Evolutionary conservation across 176 grass and related monocot species (phyloP).

Genomic region (Typha latifolia): DNA sequence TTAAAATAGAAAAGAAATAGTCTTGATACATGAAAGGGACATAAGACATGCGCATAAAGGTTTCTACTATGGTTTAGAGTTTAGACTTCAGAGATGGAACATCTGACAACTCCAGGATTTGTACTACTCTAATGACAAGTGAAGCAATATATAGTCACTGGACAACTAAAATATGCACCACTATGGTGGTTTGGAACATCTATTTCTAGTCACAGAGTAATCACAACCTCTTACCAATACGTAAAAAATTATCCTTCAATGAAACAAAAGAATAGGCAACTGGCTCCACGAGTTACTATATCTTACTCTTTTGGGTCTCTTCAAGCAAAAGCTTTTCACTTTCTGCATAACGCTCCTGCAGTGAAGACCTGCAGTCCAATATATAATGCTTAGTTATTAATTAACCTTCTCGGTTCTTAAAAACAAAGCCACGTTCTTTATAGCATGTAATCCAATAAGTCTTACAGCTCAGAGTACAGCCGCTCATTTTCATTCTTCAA

Average conservation of each 20-base stretch:
- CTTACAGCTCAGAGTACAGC: slow-evolving; percentile 42
- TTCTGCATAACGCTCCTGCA: slow-evolving; percentile 24
- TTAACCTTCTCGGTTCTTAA: background rate
- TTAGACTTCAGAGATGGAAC: too few species aligned
- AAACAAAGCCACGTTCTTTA: background rate
- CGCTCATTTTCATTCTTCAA: slow-evolving; percentile 32
- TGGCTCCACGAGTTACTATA: background rate
- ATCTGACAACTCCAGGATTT: too few species aligned
- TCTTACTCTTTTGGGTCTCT: slow-evolving; percentile 22
- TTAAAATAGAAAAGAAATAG: too few species aligned
- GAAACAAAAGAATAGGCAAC: background rate
- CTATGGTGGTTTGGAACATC: too few species aligned
- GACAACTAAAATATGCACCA: too few species aligned
- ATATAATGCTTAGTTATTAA: background rate
- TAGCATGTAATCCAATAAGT: background rate
- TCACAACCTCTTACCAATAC: background rate
- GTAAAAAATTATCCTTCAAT: background rate
- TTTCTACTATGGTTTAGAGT: too few species aligned
- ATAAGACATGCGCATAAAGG: too few species aligned
- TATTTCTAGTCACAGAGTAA: too few species aligned
- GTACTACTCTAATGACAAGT: too few species aligned
- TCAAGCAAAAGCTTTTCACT: slow-evolving; percentile 21
- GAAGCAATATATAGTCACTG: too few species aligned
- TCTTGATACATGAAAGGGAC: too few species aligned
- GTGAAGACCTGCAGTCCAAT: slow-evolving; percentile 21